Evolutionary conservation across 1,139 yeast species (phyloP).

Genomic region (Blastobotrys malaysiensis): DNA sequence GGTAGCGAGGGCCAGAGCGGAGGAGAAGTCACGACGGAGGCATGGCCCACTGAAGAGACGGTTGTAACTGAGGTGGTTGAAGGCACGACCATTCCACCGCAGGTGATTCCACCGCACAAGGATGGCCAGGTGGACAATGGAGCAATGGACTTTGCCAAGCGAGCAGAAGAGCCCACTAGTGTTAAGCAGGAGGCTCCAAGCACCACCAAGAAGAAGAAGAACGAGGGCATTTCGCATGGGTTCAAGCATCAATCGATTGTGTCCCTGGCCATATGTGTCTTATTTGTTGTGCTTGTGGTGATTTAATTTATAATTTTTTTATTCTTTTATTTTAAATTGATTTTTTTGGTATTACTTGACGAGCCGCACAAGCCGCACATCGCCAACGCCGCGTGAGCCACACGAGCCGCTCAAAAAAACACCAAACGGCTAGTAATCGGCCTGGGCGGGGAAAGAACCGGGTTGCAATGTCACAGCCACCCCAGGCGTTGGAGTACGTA

Average conservation of each 20-base stretch:
- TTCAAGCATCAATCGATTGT: not conserved
- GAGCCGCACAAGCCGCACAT: no score
- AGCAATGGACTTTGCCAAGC: not conserved
- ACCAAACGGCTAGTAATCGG: no score
- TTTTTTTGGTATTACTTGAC: not conserved
- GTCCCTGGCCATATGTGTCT: not conserved
- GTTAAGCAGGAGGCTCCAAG: not conserved
- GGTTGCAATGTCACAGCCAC: no score
- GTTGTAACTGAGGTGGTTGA: not conserved
- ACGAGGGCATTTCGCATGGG: not conserved
- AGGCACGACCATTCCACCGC: not conserved
- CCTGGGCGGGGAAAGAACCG: no score
- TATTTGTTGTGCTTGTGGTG: not conserved
- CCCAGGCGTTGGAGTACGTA: no score
- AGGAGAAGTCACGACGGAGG: not conserved
- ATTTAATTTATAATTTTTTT: not conserved
- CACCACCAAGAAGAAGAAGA: not conserved
- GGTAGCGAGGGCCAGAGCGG: not conserved
- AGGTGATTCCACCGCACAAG: not conserved
- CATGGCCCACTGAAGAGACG: not conserved
- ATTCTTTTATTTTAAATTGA: not conserved
- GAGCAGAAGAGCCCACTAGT: not conserved
- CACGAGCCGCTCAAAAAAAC: no score
- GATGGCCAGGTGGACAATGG: not conserved
- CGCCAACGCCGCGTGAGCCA: no score